These are phyloP conservation scores for Candida quercuum DNA, from an alignment of 805 yeast genomes.

Conservation along the genomic window DNA sequence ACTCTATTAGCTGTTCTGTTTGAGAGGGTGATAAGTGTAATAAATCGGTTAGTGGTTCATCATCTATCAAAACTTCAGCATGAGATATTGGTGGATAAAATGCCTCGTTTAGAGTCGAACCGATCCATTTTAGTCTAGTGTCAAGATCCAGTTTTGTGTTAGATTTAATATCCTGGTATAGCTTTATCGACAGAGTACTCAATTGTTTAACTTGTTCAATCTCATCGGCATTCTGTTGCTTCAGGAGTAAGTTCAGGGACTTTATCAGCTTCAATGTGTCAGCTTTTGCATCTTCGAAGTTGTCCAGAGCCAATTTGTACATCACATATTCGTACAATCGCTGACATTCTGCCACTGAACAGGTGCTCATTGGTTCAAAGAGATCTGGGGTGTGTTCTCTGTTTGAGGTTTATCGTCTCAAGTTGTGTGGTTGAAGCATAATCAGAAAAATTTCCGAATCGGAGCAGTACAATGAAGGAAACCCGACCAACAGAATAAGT, in stretches of 20 bases:
- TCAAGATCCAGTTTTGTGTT: background rate
- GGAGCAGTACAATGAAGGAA: background rate
- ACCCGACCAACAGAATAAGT: background rate
- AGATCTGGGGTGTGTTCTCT: background rate
- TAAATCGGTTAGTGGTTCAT: constrained; percentile 1
- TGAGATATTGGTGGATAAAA: constrained; percentile 2
- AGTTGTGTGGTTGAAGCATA: no score
- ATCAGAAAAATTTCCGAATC: background rate
- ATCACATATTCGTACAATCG: background rate
- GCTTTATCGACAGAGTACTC: background rate
- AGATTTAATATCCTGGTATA: background rate
- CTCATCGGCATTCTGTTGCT: background rate
- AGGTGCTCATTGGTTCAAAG: background rate
- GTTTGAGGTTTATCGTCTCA: background rate
- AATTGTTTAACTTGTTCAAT: constrained; percentile 1
- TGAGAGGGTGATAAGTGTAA: constrained; percentile 12
- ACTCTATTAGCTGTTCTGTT: constrained; percentile 4
- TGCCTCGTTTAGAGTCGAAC: constrained; percentile 1
- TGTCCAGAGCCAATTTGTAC: background rate
- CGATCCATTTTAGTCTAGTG: background rate
- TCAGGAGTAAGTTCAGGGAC: background rate
- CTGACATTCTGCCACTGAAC: background rate
- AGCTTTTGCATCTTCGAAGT: background rate
- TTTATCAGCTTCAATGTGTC: constrained; percentile 2
- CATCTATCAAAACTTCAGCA: background rate